Evolutionary conservation across 371 early-diverging fungal genomes (phyloP).

Genomic region (Mortierella sp.): DNA sequence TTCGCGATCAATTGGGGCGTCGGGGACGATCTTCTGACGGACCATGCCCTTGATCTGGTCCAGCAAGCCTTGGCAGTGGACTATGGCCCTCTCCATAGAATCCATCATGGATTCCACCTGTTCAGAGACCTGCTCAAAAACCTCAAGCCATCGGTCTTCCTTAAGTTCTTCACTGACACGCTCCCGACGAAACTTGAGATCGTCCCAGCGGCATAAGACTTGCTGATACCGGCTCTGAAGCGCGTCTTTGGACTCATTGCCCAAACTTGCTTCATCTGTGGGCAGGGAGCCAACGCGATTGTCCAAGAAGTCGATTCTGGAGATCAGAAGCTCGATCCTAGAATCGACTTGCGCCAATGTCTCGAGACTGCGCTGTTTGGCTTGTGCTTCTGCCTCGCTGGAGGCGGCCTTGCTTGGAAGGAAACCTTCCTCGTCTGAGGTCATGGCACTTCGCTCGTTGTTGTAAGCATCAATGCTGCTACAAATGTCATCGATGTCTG

Average conservation of each 20-base stretch:
- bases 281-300: constrained; percentile 58
- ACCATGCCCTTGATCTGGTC: constrained; percentile 57
- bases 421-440: constrained; percentile 43
- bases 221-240: constrained; percentile 57
- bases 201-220: constrained; percentile 65
- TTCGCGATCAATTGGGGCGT: constrained; percentile 63
- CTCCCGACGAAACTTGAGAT: constrained; percentile 47
- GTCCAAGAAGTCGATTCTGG: constrained; percentile 64
- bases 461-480: constrained; percentile 52
- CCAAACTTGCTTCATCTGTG: constrained; percentile 36
- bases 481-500: constrained; percentile 51
- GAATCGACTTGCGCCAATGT: constrained; percentile 64
- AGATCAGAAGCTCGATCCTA: constrained; percentile 62
- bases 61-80: constrained; percentile 64
- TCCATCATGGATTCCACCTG: constrained; percentile 74
- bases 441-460: constrained; percentile 51
- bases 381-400: constrained; percentile 55
- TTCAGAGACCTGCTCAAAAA: constrained; percentile 68
- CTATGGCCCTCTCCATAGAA: constrained; percentile 64
- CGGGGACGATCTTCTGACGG: constrained; percentile 45
- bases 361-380: constrained; percentile 42
- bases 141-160: constrained; percentile 71
- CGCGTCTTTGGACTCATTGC: constrained; percentile 50
- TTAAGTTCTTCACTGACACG: constrained; percentile 63
- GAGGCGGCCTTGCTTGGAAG: constrained; percentile 20